A percentile compares a stretch with the other conserved stretches of the same genome.
These are phyloP conservation scores for Prunus campanulata DNA, from an alignment of 306 rosid genomes.

Conservation along the genomic window DNA sequence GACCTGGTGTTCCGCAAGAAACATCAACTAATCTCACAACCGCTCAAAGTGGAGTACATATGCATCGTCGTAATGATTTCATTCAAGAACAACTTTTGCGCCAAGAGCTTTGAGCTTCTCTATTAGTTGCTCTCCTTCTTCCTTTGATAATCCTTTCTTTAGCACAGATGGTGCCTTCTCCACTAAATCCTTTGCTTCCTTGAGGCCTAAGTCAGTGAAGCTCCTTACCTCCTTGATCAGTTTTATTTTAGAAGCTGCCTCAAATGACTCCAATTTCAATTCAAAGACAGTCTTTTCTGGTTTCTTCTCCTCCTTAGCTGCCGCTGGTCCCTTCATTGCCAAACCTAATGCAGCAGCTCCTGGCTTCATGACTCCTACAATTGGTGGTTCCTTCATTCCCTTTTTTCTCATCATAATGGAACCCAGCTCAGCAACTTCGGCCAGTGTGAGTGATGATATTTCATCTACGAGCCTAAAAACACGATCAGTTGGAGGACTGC, in stretches of 20 bases:
- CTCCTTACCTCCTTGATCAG: conserved; percentile 84
- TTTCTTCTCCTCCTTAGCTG: conserved; percentile 73
- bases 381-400: conserved; percentile 63
- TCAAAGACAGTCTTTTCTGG: conserved; percentile 77
- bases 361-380: conserved; percentile 67
- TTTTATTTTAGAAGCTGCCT: conserved; percentile 81
- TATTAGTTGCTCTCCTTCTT: conserved; percentile 75
- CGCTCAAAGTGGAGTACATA: background rate
- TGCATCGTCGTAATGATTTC: conserved; percentile 13
- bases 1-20: conserved; percentile 4
- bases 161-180: conserved; percentile 76
- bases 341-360: conserved; percentile 73
- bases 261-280: conserved; percentile 73
- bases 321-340: conserved; percentile 45
- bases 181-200: conserved; percentile 84
- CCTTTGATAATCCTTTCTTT: conserved; percentile 83
- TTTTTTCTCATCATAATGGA: conserved; percentile 57
- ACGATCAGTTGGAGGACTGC: conserved; percentile 77
- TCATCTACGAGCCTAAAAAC: conserved; percentile 86
- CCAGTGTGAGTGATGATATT: conserved; percentile 68
- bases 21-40: conserved; percentile 2
- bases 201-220: conserved; percentile 80
- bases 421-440: conserved; percentile 76
- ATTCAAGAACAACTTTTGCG: conserved; percentile 80
- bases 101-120: conserved; percentile 92